Percentiles rank a stretch among this genome's conserved stretches.
Conservation (phyloP, 768 basidiomycete genomes). For the Exsudoporus frostii region DNA sequence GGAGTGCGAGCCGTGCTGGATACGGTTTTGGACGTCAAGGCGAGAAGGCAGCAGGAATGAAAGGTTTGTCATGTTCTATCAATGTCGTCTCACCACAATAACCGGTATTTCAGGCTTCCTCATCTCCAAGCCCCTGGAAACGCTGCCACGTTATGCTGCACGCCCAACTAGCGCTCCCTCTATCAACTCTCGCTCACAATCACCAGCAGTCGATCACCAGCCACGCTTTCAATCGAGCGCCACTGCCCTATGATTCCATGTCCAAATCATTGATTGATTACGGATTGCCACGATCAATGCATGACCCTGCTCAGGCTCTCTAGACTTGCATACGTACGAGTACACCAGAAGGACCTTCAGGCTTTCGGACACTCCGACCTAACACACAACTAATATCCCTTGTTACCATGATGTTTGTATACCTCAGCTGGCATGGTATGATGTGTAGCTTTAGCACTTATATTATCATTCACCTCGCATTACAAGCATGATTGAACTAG, state of each 20-base stretch:
- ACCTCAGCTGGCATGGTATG: slow-evolving; percentile 16
- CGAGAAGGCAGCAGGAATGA: slow-evolving; percentile 66
- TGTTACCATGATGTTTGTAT: slow-evolving; percentile 20
- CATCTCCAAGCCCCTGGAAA: slow-evolving; percentile 59
- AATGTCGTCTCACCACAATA: slow-evolving; percentile 1
- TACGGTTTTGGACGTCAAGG: slow-evolving; percentile 81
- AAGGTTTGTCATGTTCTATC: slow-evolving; percentile 37
- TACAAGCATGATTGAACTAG: neutral
- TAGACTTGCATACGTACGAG: slow-evolving; percentile 13
- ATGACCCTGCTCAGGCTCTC: slow-evolving; percentile 10
- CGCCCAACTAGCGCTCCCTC: slow-evolving; percentile 31
- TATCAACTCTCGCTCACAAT: slow-evolving; percentile 20
- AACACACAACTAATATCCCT: slow-evolving; percentile 4
- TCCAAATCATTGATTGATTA: slow-evolving; percentile 19
- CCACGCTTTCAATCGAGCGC: slow-evolving; percentile 28
- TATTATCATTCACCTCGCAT: neutral
- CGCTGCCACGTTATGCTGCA: slow-evolving; percentile 56
- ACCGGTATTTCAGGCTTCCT: slow-evolving; percentile 41
- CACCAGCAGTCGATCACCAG: slow-evolving; percentile 14
- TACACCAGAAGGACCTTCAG: slow-evolving; percentile 16
- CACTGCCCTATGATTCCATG: slow-evolving; percentile 25
- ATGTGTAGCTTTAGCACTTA: slow-evolving; percentile 28
- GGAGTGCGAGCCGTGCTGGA: slow-evolving; percentile 41
- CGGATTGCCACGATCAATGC: slow-evolving; percentile 16
- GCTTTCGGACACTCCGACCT: slow-evolving; percentile 6